A percentile compares a stretch with the other conserved stretches of the same genome.
Evolutionary conservation across 2,329 filamentous ascomycete genomes (phyloP).

Genomic region (Arthrobotrys sphaeroides): DNA sequence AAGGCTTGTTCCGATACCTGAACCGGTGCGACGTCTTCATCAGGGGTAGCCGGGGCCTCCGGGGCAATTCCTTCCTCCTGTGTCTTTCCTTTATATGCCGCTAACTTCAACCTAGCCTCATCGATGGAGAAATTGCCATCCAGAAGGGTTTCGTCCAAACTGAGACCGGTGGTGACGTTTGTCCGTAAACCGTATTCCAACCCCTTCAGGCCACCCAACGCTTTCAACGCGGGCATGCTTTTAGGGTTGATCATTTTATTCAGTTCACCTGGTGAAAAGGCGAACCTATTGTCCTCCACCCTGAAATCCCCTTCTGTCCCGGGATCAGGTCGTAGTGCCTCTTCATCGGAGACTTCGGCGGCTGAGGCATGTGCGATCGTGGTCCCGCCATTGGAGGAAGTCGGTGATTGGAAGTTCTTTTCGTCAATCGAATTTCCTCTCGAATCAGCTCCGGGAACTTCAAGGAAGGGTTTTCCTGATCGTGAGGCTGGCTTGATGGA

Average conservation of each 20-base stretch:
- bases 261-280: conserved; percentile 82
- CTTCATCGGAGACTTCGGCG: conserved; percentile 60
- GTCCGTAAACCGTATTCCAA: conserved; percentile 81
- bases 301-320: conserved; percentile 66
- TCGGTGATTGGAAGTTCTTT: conserved; percentile 50
- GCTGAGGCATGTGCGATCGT: conserved; percentile 50
- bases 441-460: conserved; percentile 38
- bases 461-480: conserved; percentile 44
- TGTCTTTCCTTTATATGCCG: conserved; percentile 34
- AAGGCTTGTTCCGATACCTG: conserved; percentile 62
- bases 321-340: conserved; percentile 66
- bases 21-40: conserved; percentile 30
- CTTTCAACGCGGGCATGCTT: conserved; percentile 81
- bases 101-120: conserved; percentile 66
- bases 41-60: conserved; percentile 30
- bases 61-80: conserved; percentile 35
- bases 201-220: conserved; percentile 78
- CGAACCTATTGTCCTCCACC: conserved; percentile 72
- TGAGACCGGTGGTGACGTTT: conserved; percentile 77
- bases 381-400: conserved; percentile 48
- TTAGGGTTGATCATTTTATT: conserved; percentile 91
- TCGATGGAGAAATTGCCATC: conserved; percentile 76
- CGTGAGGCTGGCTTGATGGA: conserved; percentile 41
- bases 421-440: conserved; percentile 52
- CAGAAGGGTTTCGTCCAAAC: conserved; percentile 75